Base-by-base conservation (phyloP, 1,139 yeast species). In the Saccharomyces hybrid region DNA sequence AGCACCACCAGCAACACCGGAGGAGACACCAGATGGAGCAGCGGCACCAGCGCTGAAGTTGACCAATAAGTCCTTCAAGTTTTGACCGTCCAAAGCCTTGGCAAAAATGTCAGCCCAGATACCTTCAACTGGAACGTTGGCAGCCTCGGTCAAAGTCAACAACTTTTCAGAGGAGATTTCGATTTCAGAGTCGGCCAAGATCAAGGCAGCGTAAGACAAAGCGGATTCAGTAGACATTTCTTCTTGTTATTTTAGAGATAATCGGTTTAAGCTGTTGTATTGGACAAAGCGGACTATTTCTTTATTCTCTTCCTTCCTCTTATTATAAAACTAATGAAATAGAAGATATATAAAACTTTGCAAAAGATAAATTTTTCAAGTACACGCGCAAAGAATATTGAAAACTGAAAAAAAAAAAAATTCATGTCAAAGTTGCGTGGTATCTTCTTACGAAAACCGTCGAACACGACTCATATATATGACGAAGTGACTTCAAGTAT, bases 31-130 rank as follows among this genome's bases (percentile, higher is more conserved):
- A 65, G 80, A 78, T 67, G 83, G 82, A 70, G 83, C 78, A 72
- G 86, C 81, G 66, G 88, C 83, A 73, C 84, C 87, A 73, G 87
- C 82, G 62, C 84, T 79, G 78, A 85, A 80, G 82, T 83, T 83
- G 78, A 84, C 82, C 79, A 86, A 82, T 69, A 84, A 78, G 65
- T 83, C 85, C 77, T 82, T 80, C 77, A 86, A 78, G 80, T 86
- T 80, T 78, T 86, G 85, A 71, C 84, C 82, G 66, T 82, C 86
- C 71, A 86, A 78, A 73, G 93, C 95, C 79, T 83, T 85, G 71
- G 93, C 82, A 78, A 77, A 86, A 74, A 86, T 79, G 72, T 84
- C 88, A 73, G 88, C 86, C 90, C 91, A 86, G 79, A 85, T 83
- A 60, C 69, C 71, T 66, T 86, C 93, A 74, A 86, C 81, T 70